Percentiles rank a stretch among this genome's conserved stretches.
Evolutionary conservation across 139 green algal species (phyloP).

Genomic region (Yamagishiella unicocca): DNA sequence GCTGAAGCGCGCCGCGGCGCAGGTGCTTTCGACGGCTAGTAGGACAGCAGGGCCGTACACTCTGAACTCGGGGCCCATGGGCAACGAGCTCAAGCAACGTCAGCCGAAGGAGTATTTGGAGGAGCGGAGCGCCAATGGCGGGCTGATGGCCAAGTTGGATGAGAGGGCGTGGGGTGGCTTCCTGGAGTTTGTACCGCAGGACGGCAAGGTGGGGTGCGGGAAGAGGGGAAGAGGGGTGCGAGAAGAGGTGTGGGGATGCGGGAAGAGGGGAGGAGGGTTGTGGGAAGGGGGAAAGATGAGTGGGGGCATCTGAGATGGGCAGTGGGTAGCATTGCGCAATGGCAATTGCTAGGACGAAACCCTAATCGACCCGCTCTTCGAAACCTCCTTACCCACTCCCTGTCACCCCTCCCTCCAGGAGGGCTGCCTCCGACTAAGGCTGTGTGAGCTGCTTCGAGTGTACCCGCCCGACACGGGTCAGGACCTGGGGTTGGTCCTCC

Average conservation of each 20-base stretch:
- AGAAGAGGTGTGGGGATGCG: too few relatives aligned
- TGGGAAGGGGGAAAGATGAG: too few relatives aligned
- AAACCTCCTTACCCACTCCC: too few relatives aligned
- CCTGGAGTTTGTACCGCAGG: background rate
- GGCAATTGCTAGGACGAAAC: too few relatives aligned
- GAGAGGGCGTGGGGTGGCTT: background rate
- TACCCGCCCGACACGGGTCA: background rate
- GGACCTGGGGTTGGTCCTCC: background rate
- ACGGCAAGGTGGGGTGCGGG: background rate
- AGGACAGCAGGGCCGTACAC: background rate
- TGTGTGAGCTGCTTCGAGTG: background rate
- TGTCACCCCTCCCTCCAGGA: background rate
- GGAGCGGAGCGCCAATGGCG: background rate
- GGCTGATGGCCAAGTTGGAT: background rate
- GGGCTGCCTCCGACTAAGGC: background rate
- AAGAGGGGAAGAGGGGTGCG: too few relatives aligned
- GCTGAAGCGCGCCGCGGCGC: constrained; percentile 1
- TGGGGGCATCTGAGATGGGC: too few relatives aligned
- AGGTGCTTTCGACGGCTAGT: background rate
- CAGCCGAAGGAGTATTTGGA: background rate
- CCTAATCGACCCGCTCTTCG: too few relatives aligned
- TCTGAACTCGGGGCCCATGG: background rate
- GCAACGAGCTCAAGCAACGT: background rate
- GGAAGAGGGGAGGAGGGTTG: too few relatives aligned
- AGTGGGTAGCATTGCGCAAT: too few relatives aligned